Conservation (phyloP, 208 protist genomes). For the Leishmania aethiopica region DNA sequence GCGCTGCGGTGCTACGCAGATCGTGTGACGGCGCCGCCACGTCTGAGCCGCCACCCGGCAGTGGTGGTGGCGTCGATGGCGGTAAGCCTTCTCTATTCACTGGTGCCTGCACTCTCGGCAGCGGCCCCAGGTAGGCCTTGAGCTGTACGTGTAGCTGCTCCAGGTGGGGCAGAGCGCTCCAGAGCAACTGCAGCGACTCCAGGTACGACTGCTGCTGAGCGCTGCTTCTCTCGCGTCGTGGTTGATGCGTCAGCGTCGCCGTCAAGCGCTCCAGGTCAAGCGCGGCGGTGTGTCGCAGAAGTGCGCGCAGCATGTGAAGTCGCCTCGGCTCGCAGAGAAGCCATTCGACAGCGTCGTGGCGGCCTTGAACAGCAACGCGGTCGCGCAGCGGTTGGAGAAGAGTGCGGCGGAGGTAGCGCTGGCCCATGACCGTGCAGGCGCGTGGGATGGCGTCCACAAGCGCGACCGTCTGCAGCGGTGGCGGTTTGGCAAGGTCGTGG, state of each 20-base stretch:
- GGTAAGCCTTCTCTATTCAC: background rate
- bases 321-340: conserved; percentile 49
- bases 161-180: conserved; percentile 36
- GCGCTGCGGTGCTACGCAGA: conserved; percentile 12
- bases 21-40: background rate
- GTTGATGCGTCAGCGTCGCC: conserved; percentile 33
- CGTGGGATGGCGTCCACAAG: conserved; percentile 70
- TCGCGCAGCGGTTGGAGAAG: conserved; percentile 83
- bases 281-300: conserved; percentile 27
- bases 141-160: conserved; percentile 26
- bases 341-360: conserved; percentile 80
- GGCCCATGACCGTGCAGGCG: conserved; percentile 72
- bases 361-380: conserved; percentile 53
- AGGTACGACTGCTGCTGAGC: conserved; percentile 23
- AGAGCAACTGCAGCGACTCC: conserved; percentile 42
- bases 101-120: background rate
- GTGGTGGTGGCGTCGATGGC: background rate
- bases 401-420: conserved; percentile 68
- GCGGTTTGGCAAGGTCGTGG: background rate
- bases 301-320: conserved; percentile 23
- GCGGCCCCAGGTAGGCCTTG: conserved; percentile 12
- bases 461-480: conserved; percentile 22
- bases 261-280: conserved; percentile 49
- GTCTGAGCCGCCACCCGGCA: background rate
- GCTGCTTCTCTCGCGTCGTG: conserved; percentile 10